Percentiles rank a stretch among this genome's conserved stretches.
phyloP scores from a whole-genome alignment of 2,329 filamentous ascomycete genomes.

The Neophaeococcomyces aloes region DNA sequence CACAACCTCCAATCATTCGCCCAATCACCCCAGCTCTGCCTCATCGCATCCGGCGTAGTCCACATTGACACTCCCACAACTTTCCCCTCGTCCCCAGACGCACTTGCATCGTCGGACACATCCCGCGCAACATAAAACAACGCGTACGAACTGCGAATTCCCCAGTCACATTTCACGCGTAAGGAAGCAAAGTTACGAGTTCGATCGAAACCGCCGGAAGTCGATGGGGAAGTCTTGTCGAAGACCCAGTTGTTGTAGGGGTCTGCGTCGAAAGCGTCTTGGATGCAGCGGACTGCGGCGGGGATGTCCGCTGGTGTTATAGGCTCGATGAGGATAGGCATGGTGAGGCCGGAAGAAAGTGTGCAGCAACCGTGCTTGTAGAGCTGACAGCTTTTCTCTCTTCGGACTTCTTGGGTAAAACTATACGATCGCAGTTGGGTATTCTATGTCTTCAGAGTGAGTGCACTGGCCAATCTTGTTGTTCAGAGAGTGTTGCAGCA shows the following conservation, averaged over 20 bases:
- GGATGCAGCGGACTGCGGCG: slow-evolving; percentile 54
- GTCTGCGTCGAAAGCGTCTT: slow-evolving; percentile 55
- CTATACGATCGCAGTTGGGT: too few species aligned
- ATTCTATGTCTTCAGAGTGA: too few species aligned
- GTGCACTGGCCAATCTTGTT: too few species aligned
- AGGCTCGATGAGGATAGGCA: slow-evolving; percentile 46
- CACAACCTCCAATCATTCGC: slow-evolving; percentile 56
- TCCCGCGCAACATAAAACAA: slow-evolving; percentile 62
- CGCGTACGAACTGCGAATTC: slow-evolving; percentile 49
- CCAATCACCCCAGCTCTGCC: slow-evolving; percentile 52
- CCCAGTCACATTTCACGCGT: slow-evolving; percentile 57
- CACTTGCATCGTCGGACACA: slow-evolving; percentile 21
- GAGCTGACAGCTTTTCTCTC: too few species aligned
- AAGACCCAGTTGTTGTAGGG: slow-evolving; percentile 59
- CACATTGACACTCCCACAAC: slow-evolving; percentile 65
- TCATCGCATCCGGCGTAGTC: slow-evolving; percentile 47
- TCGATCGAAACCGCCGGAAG: slow-evolving; percentile 42
- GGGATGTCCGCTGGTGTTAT: slow-evolving; percentile 52
- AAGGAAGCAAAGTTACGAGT: slow-evolving; percentile 54
- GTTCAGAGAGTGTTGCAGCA: too few species aligned
- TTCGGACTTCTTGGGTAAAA: too few species aligned
- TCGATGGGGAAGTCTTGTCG: slow-evolving; percentile 26
- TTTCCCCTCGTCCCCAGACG: slow-evolving; percentile 23
- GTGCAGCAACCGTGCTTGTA: too few species aligned
- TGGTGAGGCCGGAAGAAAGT: too few species aligned